Percentiles rank a stretch among this genome's conserved stretches.
These are phyloP conservation scores for Aegilops tauschii DNA, from an alignment of 176 grass and related monocot genomes.

Conservation along the genomic window DNA sequence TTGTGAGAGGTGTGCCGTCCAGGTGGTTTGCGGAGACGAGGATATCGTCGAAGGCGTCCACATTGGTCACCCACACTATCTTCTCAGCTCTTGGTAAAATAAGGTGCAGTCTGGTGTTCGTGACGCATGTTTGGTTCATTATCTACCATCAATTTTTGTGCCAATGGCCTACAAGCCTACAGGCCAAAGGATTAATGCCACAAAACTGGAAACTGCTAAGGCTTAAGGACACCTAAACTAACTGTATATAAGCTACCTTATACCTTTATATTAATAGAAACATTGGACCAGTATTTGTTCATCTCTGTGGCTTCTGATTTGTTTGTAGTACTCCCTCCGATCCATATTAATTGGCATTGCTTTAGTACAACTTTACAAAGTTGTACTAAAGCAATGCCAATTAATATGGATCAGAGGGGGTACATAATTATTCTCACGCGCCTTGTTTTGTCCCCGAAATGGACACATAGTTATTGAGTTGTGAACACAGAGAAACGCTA, in stretches of 20 bases:
- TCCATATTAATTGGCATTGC: no score
- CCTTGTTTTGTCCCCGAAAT: not conserved
- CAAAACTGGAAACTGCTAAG: not conserved
- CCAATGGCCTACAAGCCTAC: not conserved
- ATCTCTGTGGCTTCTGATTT: not conserved
- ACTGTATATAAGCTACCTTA: not conserved
- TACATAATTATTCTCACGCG: not conserved
- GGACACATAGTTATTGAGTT: not conserved
- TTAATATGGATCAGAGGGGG: no score
- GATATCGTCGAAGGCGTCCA: constrained; percentile 75
- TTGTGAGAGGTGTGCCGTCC: constrained; percentile 76
- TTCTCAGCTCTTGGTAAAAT: constrained; percentile 91
- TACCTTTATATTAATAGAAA: not conserved
- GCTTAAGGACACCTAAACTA: not conserved
- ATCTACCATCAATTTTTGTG: not conserved
- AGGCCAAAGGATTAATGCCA: not conserved
- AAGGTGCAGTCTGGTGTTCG: constrained; percentile 53
- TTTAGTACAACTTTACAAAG: no score
- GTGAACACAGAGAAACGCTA: not conserved
- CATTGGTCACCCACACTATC: constrained; percentile 86
- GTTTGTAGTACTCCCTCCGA: not conserved
- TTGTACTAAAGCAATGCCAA: no score
- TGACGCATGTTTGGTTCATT: constrained; percentile 4
- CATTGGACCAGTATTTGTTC: not conserved
- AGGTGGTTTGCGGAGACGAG: constrained; percentile 91